Conservation (phyloP, 345 rosid genomes). For the Sisymbrium altissimum region DNA sequence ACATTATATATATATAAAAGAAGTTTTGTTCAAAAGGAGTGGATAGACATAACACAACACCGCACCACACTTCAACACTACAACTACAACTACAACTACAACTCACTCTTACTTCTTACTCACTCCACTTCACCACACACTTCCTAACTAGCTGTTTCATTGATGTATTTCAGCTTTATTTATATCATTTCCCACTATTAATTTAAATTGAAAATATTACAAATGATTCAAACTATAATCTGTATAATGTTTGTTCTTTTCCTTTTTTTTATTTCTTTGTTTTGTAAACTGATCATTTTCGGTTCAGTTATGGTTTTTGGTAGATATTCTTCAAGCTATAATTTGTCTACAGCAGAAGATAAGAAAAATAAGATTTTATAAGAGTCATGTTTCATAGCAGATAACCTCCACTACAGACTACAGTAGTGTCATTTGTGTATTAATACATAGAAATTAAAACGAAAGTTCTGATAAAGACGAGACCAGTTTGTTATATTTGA, state of each 20-base stretch:
- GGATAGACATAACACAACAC: slow-evolving; percentile 39
- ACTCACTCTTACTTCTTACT: slow-evolving; percentile 48
- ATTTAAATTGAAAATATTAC: background rate
- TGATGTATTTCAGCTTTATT: slow-evolving; percentile 10
- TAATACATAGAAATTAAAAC: background rate
- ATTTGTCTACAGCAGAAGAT: background rate
- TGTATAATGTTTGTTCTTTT: background rate
- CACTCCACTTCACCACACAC: slow-evolving; percentile 49
- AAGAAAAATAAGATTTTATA: background rate
- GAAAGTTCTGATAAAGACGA: background rate
- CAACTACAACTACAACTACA: slow-evolving; percentile 29
- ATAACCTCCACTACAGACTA: background rate
- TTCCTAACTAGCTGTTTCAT: slow-evolving; percentile 19
- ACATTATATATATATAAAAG: slow-evolving; percentile 9
- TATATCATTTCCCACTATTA: background rate
- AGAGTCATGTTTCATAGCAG: background rate
- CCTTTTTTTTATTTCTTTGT: background rate
- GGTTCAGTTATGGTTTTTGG: background rate
- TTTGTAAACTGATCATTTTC: background rate
- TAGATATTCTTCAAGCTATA: background rate
- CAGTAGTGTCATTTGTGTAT: background rate
- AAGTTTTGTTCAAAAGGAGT: slow-evolving; percentile 23
- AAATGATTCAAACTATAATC: background rate
- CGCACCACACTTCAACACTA: slow-evolving; percentile 24
- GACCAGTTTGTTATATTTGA: background rate